A percentile compares a stretch with the other conserved stretches of the same genome.
Conservation (phyloP, 768 basidiomycete genomes). For the Mycena capillaripes region DNA sequence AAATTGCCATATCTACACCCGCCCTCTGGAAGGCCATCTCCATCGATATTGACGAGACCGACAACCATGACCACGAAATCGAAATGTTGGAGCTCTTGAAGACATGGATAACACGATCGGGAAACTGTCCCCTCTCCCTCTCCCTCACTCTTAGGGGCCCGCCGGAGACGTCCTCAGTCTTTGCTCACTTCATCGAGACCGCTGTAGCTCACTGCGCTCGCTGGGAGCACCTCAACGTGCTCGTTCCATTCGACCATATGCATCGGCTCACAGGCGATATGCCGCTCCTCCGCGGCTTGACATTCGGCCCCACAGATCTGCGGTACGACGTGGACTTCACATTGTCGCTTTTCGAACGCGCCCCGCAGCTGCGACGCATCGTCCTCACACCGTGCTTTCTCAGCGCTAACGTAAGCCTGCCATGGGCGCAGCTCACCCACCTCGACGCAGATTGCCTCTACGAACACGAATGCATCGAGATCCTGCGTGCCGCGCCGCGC, state of each 20-base stretch:
- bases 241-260: not conserved
- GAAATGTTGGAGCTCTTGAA: no score
- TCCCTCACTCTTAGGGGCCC: no score
- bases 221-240: not conserved
- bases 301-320: not conserved
- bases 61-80: no score
- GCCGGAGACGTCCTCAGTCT: no score
- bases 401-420: not conserved
- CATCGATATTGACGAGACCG: no score
- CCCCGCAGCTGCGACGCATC: not conserved
- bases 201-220: no score
- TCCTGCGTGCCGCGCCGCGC: not conserved
- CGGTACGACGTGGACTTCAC: not conserved
- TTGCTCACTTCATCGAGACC: no score
- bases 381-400: not conserved
- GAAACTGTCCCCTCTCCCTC: no score
- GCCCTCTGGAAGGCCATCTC: no score
- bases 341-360: not conserved
- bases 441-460: not conserved
- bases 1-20: not conserved
- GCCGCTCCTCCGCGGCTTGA: not conserved
- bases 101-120: no score
- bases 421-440: slow-evolving; percentile 5
- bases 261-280: not conserved
- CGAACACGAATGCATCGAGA: slow-evolving; percentile 19